These are phyloP conservation scores for Coffea canephora DNA, from an alignment of 257 asterid species.

Conservation along the genomic window DNA sequence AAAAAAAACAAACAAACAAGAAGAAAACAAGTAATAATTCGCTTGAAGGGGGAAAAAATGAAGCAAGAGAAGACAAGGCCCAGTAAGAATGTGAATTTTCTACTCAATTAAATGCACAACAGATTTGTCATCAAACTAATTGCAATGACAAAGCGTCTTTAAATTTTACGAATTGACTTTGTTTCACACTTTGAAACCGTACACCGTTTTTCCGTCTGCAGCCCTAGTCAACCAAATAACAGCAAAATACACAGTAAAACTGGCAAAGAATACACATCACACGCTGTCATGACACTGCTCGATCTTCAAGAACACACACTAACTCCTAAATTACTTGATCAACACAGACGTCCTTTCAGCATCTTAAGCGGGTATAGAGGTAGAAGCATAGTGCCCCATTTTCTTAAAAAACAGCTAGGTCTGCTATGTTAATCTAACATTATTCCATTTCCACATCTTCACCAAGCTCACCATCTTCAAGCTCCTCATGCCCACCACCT, in stretches of 20 bases:
- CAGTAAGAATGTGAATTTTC: neutral
- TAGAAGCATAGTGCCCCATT: neutral
- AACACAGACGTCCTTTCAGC: slow-evolving; percentile 2
- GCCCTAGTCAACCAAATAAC: neutral
- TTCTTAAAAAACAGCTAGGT: neutral
- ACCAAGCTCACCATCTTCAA: slow-evolving; percentile 97
- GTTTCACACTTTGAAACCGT: neutral
- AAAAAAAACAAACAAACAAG: no score
- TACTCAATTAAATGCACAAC: neutral
- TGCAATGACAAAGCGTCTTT: neutral
- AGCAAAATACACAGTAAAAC: neutral
- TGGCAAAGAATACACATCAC: neutral
- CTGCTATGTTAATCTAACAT: neutral
- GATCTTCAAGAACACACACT: neutral
- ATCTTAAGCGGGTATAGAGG: neutral
- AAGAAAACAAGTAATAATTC: no score
- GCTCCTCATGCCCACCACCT: slow-evolving; percentile 74
- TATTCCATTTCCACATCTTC: slow-evolving; percentile 97
- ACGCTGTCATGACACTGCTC: neutral
- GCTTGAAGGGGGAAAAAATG: no score
- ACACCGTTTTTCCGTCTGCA: neutral
- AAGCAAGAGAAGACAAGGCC: no score
- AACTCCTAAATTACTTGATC: slow-evolving; percentile 7
- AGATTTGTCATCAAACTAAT: neutral
- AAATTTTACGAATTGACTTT: neutral